Conservation (phyloP, 2,329 filamentous ascomycete species). For the Parafenestella ontariensis region DNA sequence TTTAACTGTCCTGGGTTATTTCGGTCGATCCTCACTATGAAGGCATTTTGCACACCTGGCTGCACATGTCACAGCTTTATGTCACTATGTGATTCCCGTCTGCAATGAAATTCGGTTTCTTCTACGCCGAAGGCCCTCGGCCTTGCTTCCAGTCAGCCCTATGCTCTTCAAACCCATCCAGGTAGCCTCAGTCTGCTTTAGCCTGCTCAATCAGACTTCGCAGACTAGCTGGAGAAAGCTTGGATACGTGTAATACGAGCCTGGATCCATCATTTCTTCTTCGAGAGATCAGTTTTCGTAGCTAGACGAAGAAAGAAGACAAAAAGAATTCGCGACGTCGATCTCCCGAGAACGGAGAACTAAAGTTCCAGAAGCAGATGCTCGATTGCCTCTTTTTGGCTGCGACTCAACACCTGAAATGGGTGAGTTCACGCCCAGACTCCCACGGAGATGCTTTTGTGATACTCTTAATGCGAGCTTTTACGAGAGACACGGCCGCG, state of each 20-base stretch:
- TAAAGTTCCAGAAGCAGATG: background rate
- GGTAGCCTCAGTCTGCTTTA: background rate
- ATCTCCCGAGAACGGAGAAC: slow-evolving; percentile 8
- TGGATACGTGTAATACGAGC: background rate
- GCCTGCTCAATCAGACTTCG: background rate
- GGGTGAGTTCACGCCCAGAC: background rate
- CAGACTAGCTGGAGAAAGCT: background rate
- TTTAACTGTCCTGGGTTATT: background rate
- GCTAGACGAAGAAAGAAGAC: background rate
- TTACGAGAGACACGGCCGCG: slow-evolving; percentile 29
- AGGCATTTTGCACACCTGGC: background rate
- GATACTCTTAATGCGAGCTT: slow-evolving; percentile 31
- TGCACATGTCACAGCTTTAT: background rate
- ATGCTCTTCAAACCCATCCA: background rate
- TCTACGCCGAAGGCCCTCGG: background rate
- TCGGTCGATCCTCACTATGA: background rate
- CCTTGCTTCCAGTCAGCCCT: background rate
- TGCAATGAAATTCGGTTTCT: background rate
- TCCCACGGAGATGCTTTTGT: slow-evolving; percentile 24
- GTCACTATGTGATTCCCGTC: background rate
- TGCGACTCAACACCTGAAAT: background rate
- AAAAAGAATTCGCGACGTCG: slow-evolving; percentile 2
- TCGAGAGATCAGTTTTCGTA: background rate
- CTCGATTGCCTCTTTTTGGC: slow-evolving; percentile 1
- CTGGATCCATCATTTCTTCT: background rate